phyloP scores from a whole-genome alignment of 257 asterid genomes.

The Voacanga thouarsii region DNA sequence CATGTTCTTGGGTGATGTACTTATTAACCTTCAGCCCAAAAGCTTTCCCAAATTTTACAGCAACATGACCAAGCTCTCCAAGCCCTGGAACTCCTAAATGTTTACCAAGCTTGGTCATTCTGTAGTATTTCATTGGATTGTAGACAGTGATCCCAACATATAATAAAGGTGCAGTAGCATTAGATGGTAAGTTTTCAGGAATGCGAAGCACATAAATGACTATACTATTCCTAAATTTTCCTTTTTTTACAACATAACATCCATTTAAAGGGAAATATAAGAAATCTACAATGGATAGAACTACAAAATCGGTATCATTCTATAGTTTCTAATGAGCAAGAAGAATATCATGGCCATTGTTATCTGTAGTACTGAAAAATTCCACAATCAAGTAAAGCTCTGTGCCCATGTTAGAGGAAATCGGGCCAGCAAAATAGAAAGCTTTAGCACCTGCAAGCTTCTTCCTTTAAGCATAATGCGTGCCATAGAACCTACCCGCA shows the following conservation, averaged over 20 bases:
- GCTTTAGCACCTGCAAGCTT: conserved; percentile 25
- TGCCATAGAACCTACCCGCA: no score
- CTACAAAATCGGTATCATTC: not conserved
- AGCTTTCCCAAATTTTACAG: conserved; percentile 69
- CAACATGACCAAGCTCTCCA: conserved; percentile 74
- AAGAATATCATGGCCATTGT: conserved; percentile 16
- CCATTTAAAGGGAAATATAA: not conserved
- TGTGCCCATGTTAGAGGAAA: not conserved
- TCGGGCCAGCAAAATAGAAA: conserved; percentile 4
- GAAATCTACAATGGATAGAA: no score
- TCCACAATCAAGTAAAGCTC: conserved; percentile 17
- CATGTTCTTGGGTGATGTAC: conserved; percentile 48
- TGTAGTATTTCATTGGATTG: conserved; percentile 61
- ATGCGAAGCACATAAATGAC: conserved; percentile 47
- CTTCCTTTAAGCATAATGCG: conserved; percentile 31
- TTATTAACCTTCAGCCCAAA: conserved; percentile 61
- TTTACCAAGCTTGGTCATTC: conserved; percentile 55
- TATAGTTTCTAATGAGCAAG: conserved; percentile 20
- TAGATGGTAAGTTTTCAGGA: conserved; percentile 52
- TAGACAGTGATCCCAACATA: conserved; percentile 72
- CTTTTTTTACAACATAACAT: not conserved
- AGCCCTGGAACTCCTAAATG: conserved; percentile 66
- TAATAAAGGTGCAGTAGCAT: conserved; percentile 53
- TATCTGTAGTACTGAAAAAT: conserved; percentile 12
- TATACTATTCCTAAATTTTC: no score